These are phyloP conservation scores for Clausena lansium DNA, from an alignment of 345 rosid species.

Conservation along the genomic window DNA sequence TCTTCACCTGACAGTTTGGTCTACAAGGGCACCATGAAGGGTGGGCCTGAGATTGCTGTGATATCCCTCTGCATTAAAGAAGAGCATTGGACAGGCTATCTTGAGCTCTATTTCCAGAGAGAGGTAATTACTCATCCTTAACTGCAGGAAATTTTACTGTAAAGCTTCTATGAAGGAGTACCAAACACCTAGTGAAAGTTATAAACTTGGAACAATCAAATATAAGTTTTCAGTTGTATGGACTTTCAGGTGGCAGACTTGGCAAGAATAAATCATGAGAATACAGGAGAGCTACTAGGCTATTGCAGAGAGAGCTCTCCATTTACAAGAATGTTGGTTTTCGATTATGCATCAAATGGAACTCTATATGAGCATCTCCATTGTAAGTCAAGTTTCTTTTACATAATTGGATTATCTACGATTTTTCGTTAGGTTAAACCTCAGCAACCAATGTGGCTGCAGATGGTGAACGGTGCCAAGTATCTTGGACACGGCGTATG, in stretches of 20 bases:
- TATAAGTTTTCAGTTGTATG: slow-evolving; percentile 16
- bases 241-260: slow-evolving; percentile 86
- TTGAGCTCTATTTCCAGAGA: slow-evolving; percentile 89
- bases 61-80: slow-evolving; percentile 85
- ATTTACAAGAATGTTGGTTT: slow-evolving; percentile 89
- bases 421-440: slow-evolving; percentile 14
- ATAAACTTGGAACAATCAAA: slow-evolving; percentile 2
- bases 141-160: background rate
- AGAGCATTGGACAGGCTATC: slow-evolving; percentile 91
- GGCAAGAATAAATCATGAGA: slow-evolving; percentile 84
- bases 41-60: slow-evolving; percentile 95
- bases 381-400: slow-evolving; percentile 50
- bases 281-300: slow-evolving; percentile 78
- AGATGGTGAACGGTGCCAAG: slow-evolving; percentile 90
- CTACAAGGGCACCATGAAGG: slow-evolving; percentile 87
- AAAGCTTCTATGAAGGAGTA: background rate
- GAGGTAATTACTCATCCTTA: slow-evolving; percentile 52
- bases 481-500: slow-evolving; percentile 93
- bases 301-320: slow-evolving; percentile 83
- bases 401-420: background rate
- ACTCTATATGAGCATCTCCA: slow-evolving; percentile 94
- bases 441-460: slow-evolving; percentile 24
- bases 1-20: slow-evolving; percentile 90
- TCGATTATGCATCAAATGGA: slow-evolving; percentile 94
- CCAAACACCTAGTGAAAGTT: background rate